Percentiles rank a stretch among this genome's conserved stretches.
Evolutionary conservation across 306 rosid genomes (phyloP).

Genomic region (Spatholobus suberectus): DNA sequence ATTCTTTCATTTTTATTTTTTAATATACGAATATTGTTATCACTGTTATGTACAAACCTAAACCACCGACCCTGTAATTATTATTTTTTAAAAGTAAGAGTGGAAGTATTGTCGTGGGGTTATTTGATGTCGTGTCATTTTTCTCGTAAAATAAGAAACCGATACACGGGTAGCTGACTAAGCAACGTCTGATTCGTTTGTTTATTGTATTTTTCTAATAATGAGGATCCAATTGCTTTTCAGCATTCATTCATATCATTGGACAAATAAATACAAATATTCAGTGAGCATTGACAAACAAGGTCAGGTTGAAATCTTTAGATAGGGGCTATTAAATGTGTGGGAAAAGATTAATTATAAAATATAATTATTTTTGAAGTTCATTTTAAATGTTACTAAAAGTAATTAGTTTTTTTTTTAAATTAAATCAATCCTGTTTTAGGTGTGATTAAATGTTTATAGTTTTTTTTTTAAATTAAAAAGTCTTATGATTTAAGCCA

Average conservation of each 20-base stretch:
- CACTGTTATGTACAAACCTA: neutral
- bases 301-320: neutral
- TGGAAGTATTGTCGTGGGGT: neutral
- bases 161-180: neutral
- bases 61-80: neutral
- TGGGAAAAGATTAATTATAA: too few relatives aligned
- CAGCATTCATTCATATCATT: neutral
- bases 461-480: too few relatives aligned
- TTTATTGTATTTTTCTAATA: neutral
- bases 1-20: neutral
- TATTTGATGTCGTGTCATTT: constrained; percentile 6
- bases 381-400: too few relatives aligned
- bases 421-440: too few relatives aligned
- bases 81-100: neutral
- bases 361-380: too few relatives aligned
- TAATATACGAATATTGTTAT: neutral
- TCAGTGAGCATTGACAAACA: neutral
- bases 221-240: neutral
- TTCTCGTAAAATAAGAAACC: constrained; percentile 17
- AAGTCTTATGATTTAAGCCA: too few relatives aligned
- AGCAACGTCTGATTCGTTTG: neutral
- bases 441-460: too few relatives aligned
- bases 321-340: too few relatives aligned
- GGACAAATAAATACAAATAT: neutral
- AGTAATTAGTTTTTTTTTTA: too few relatives aligned